Base-by-base conservation (phyloP, 345 rosid species). In the Citrus maxima region DNA sequence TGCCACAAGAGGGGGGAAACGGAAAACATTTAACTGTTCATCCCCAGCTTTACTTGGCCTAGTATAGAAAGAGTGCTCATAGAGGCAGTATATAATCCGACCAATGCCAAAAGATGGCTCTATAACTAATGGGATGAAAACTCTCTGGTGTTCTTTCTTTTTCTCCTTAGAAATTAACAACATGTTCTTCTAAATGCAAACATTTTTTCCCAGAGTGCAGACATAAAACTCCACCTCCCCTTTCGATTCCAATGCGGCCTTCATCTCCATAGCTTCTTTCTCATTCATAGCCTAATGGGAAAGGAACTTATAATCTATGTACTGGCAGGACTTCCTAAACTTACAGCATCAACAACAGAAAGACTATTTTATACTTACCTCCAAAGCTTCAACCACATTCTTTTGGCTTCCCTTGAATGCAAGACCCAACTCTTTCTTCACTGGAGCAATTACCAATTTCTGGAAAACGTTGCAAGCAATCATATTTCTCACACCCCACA, bases 21-120 rank as follows among this genome's bases (percentile, higher is more conserved):
- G 91, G 88, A 94, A 94, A 34, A 93, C 90, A 54, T 91, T 96
- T 75, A 92, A 32, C 76, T 89, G 98, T 70, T 94, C 98, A 70
- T 96, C 97, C 59, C 97, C 97, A 38, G 95, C 91, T 82, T 96
- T 94, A 88, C 94, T 91, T 8, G 98, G 89, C 82, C 97, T 91
- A 34, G 84, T 90, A 84, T 91, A 92, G 87, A 91, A 96, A 64
- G 93, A 91, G 79, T 96, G 99, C 86, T 96, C 97, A 42, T 76
- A 96, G 32, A 96, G 91, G 80, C 99, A 96, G 40, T 92, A 94
- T 75, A 96, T 91, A 66, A 96, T 96, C 60, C 99, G 88, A 24
- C 99, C 99, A 80, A 96, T 91, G 68, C 98, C 97, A 62, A 96
- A 96, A 0, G 98, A 96, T 54, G 99, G 99, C 66, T 92, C 99